Evolutionary conservation across 2,329 filamentous ascomycete species (phyloP).

Genomic region (Graphilbum ipis-grandicollis): DNA sequence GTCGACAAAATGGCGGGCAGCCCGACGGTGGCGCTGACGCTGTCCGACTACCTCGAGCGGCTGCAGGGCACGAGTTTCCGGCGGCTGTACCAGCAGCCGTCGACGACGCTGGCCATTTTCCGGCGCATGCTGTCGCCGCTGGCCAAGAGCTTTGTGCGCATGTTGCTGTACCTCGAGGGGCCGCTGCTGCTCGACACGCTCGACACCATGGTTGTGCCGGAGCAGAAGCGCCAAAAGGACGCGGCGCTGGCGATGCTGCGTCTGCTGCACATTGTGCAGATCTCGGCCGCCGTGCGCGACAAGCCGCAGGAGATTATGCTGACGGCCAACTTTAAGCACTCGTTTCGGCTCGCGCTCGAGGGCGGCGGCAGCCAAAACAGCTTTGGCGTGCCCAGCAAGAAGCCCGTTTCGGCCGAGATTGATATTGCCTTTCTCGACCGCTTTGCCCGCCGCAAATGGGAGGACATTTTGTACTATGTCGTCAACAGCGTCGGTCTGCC

Average conservation of each 20-base stretch:
- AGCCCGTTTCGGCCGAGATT: conserved; percentile 43
- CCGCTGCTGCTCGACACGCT: conserved; percentile 67
- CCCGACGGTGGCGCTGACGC: conserved; percentile 32
- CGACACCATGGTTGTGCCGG: conserved; percentile 68
- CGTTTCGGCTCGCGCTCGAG: conserved; percentile 71
- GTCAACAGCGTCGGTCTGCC: conserved; percentile 54
- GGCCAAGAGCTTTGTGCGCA: conserved; percentile 92
- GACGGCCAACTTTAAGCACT: conserved; percentile 65
- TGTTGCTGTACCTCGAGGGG: conserved; percentile 74
- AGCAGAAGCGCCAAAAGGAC: conserved; percentile 53
- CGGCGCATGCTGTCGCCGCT: conserved; percentile 90
- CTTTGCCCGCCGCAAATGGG: conserved; percentile 82
- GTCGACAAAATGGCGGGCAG: conserved; percentile 26
- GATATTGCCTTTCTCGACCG: conserved; percentile 61
- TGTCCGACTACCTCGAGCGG: conserved; percentile 84
- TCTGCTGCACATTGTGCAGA: conserved; percentile 70
- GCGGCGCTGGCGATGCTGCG: conserved; percentile 67
- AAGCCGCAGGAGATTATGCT: conserved; percentile 57
- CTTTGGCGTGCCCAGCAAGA: conserved; percentile 70
- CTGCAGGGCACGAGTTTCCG: conserved; percentile 79
- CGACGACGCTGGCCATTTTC: conserved; percentile 88
- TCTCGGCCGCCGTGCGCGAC: conserved; percentile 41
- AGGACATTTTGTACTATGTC: conserved; percentile 89
- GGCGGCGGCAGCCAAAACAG: conserved; percentile 73
- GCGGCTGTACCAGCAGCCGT: conserved; percentile 88